These are phyloP conservation scores for Letharia columbiana DNA, from an alignment of 495 filamentous ascomycete species.

Conservation along the genomic window DNA sequence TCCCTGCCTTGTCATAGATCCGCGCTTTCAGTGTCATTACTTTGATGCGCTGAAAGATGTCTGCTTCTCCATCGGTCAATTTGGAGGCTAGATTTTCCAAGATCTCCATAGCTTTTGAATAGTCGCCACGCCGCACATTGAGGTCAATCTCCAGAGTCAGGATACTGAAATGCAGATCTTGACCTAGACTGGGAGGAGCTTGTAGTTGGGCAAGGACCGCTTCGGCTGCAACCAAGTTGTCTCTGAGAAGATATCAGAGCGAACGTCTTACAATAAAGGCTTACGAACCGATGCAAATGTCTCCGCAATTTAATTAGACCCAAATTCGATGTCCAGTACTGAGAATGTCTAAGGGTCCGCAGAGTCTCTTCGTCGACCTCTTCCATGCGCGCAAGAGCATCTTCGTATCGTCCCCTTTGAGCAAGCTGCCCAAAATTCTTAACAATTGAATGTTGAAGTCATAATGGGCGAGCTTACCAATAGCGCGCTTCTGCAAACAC, in stretches of 20 bases:
- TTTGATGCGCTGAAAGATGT: conserved; percentile 65
- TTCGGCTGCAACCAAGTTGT: conserved; percentile 60
- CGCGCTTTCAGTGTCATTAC: conserved; percentile 69
- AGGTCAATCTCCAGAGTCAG: conserved; percentile 63
- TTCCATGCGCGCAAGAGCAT: conserved; percentile 59
- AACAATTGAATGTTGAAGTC: conserved; percentile 15
- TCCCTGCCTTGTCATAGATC: conserved; percentile 60
- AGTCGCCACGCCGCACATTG: conserved; percentile 54
- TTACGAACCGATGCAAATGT: conserved; percentile 53
- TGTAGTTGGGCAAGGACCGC: conserved; percentile 53
- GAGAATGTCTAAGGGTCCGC: conserved; percentile 67
- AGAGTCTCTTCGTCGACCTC: conserved; percentile 55
- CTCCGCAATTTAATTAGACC: conserved; percentile 63
- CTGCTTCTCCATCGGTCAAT: conserved; percentile 60
- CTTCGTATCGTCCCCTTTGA: conserved; percentile 61
- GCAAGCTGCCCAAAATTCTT: conserved; percentile 37
- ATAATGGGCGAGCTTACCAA: conserved; percentile 34
- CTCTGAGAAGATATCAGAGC: conserved; percentile 30
- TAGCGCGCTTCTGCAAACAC: conserved; percentile 49
- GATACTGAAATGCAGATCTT: conserved; percentile 64
- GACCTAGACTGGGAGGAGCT: conserved; percentile 47
- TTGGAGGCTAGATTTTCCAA: conserved; percentile 58
- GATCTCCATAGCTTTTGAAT: conserved; percentile 52
- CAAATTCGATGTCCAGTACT: conserved; percentile 68
- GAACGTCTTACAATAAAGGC: neutral